Evolutionary conservation across 2,329 filamentous ascomycete genomes (phyloP), one percentile per base, ranked within the genome.

Genomic region (Aureobasidium leucospermi): DNA sequence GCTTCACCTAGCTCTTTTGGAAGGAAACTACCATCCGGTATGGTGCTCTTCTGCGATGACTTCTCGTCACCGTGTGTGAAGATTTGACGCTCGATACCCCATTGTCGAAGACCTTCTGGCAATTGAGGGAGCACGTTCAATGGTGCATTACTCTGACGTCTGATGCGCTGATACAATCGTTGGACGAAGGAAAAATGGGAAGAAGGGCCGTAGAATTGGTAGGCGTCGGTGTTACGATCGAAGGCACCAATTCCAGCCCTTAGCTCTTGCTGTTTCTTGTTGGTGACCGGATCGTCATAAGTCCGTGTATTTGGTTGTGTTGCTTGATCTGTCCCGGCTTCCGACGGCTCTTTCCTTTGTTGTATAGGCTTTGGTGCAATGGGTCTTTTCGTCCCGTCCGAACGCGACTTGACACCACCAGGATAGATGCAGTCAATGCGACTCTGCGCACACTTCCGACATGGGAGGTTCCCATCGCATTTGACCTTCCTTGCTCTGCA

Each of bases 141-240:
- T 6, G 58, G 58, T 1, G 29, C 29, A 28, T 60, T 49, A 28
- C 48, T 36, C 28, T 55, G 48, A 16, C 58, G 41, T 10, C 42
- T 16, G 7, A 60, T 60, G 3, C 58, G 41, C 13, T 60, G 48
- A 28, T 60, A 56, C 13, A 60, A 28, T 7, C 58, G 58, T 28
- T 60, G 48, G 5, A 60, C 58, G 9, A 60, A 60, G 2, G 42
- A 48, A 11, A 60, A 60, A 16, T 60, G 58, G 6, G 41, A 48
- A 6, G 49, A 56, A 28, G 58, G 58, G 1, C 58, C 58, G 28
- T 60, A 60, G 23, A 60, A 60, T 19, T 60, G 58, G 42, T 60
- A 60, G 6, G 48, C 49, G 3, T 60, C 34, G 6, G 58, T 60
- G 19, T 39, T 48, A 2, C 11, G 19, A 41, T 60, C 42, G n/a